Conservation (phyloP, 2,329 filamentous ascomycete genomes). For the Xylariaceae sp. region DNA sequence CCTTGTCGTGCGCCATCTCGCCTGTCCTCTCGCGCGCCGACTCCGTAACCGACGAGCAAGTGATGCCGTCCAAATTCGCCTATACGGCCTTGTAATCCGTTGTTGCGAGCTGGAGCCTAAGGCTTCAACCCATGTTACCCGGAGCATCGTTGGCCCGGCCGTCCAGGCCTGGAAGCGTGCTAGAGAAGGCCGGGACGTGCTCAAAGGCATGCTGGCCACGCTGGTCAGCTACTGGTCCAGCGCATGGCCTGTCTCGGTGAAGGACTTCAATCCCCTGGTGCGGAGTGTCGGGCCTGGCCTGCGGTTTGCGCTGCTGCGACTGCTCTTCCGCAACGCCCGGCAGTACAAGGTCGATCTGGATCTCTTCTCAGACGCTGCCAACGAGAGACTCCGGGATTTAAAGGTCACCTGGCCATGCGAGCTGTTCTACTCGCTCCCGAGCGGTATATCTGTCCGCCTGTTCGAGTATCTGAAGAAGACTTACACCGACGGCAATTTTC, state of each 20-base stretch:
- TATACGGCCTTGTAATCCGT: constrained; percentile 5
- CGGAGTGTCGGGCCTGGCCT: constrained; percentile 1
- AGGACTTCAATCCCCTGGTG: neutral
- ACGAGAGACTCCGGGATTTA: constrained; percentile 1
- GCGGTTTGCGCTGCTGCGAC: constrained; percentile 1
- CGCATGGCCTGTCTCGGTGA: neutral
- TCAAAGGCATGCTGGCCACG: constrained; percentile 1
- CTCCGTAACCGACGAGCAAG: constrained; percentile 3
- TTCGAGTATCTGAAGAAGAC: constrained; percentile 2
- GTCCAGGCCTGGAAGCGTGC: constrained; percentile 6
- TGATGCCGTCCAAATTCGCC: constrained; percentile 1
- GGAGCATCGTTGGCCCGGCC: neutral
- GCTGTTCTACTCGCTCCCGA: constrained; percentile 6
- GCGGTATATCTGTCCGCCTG: constrained; percentile 2
- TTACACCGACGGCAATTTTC: constrained; percentile 2
- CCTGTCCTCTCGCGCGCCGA: constrained; percentile 6
- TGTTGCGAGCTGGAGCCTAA: constrained; percentile 5
- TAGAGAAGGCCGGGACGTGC: neutral
- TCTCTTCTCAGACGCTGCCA: neutral
- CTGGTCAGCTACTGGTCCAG: neutral
- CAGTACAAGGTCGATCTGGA: constrained; percentile 1
- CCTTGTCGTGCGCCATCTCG: constrained; percentile 5
- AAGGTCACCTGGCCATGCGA: constrained; percentile 1
- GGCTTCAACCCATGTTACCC: neutral
- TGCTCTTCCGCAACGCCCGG: constrained; percentile 2